Conservation (phyloP, 164 flowering plant species). For the Paratinospora sagittata region DNA sequence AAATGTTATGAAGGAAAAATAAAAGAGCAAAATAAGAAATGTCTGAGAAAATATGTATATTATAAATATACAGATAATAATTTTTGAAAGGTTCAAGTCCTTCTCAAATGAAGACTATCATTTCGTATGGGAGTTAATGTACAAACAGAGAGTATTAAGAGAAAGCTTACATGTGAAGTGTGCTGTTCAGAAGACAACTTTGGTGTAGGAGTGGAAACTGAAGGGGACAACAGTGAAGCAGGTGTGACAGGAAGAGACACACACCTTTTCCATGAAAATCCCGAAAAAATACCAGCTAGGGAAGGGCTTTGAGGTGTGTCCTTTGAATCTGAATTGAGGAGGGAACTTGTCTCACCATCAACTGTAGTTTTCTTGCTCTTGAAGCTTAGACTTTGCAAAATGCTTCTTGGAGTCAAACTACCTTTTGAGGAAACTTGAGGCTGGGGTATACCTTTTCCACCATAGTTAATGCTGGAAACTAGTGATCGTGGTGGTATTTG, state of each 20-base stretch:
- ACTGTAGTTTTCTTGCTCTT: constrained; percentile 35
- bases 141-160: background rate
- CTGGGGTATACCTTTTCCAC: constrained; percentile 41
- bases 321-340: constrained; percentile 37
- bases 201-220: constrained; percentile 40
- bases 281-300: constrained; percentile 24
- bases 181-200: constrained; percentile 30
- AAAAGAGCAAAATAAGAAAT: background rate
- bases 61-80: background rate
- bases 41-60: background rate
- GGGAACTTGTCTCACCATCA: constrained; percentile 58
- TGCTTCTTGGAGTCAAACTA: constrained; percentile 39
- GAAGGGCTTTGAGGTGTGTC: constrained; percentile 39
- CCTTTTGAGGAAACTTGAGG: constrained; percentile 44
- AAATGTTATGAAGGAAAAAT: background rate
- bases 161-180: constrained; percentile 35
- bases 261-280: constrained; percentile 53
- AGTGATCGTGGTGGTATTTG: constrained; percentile 57
- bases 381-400: constrained; percentile 63
- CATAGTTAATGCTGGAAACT: constrained; percentile 31
- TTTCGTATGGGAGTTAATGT: background rate
- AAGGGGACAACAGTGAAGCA: constrained; percentile 48
- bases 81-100: background rate
- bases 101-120: background rate
- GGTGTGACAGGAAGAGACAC: constrained; percentile 70